Base-by-base conservation (phyloP, 768 basidiomycete species). In the Leccinum variicolor region DNA sequence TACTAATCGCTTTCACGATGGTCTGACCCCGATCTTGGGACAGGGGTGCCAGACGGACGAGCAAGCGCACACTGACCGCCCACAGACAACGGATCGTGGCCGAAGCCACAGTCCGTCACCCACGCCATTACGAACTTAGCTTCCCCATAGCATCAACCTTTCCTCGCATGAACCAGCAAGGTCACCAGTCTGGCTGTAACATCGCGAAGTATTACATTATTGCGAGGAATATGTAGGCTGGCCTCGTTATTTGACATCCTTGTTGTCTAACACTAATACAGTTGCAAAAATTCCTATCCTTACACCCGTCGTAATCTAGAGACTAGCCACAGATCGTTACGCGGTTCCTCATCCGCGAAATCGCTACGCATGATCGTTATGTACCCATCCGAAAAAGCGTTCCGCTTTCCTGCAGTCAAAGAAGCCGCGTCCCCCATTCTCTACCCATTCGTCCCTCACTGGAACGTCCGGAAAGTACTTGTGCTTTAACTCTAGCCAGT, bases 181-280 rank as follows among this genome's bases (percentile, higher is more conserved):
- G 31, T 31, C 31, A 31, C 31, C 31, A 31, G 11, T 31, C 31
- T n/a, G n/a, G n/a, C n/a, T n/a, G 66, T 89, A 95, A 64, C 76
- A 97, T 57, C 81, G 92, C 15, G 87, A 88, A 64, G 85, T 97
- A 7, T 71, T 96, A 33, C 85, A 89, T 65, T 82, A 90, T 63
- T 98, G 94, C 69, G 87, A 91, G 28, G 90, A 93, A 78, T 90
- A 91, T 74, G 91, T 96, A 66, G 89, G 73, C 4, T 47, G 17
- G 2, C 29, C 36, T 8, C 13, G 1, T 2, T 52, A 3, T 41
- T 41, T 8, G 21, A 39, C 41, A n/a, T 41, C 50, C 1, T 33
- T 33, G 25, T 31, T 25, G 45, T 15, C 53, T 58, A 8, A 56
- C 26, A 34, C 61, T 36, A 46, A 55, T 43, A 46, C 53, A 79